phyloP scores from a whole-genome alignment of 108 stramenopile genomes.

The Cyclotella atomus region DNA sequence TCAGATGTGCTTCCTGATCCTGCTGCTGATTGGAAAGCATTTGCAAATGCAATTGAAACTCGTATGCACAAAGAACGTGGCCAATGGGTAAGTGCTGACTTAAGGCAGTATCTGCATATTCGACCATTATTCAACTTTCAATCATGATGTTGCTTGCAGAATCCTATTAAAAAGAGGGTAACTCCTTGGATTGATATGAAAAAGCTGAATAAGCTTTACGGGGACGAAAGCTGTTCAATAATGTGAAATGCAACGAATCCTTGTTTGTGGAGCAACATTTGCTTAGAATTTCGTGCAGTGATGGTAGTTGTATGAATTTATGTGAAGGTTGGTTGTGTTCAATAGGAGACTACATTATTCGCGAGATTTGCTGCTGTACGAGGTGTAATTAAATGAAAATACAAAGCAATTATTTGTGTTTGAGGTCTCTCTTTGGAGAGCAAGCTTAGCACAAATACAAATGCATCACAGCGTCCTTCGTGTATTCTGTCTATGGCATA shows the following conservation, averaged over 20 bases:
- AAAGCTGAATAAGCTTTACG: conserved; percentile 38
- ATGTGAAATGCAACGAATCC: conserved; percentile 15
- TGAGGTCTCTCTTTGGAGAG: no score
- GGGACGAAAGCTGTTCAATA: conserved; percentile 12
- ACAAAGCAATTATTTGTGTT: no score
- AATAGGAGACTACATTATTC: no score
- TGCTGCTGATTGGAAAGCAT: conserved; percentile 65
- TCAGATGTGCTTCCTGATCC: conserved; percentile 80
- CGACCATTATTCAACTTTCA: not conserved
- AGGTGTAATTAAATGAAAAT: no score
- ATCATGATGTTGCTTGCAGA: conserved; percentile 22
- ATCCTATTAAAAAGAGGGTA: conserved; percentile 68
- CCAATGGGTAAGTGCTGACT: conserved; percentile 47
- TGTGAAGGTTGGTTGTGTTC: not conserved
- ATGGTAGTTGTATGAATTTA: not conserved
- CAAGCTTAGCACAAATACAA: no score
- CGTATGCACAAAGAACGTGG: conserved; percentile 50
- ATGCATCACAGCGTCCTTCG: no score
- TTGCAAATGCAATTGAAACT: conserved; percentile 36
- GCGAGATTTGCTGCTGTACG: no score
- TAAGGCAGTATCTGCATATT: not conserved
- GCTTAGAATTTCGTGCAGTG: not conserved
- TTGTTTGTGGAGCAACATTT: not conserved
- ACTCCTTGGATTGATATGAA: conserved; percentile 74
- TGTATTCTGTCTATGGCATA: no score